Evolutionary conservation across 306 rosid species (phyloP).

Genomic region (Trifolium subterraneum): DNA sequence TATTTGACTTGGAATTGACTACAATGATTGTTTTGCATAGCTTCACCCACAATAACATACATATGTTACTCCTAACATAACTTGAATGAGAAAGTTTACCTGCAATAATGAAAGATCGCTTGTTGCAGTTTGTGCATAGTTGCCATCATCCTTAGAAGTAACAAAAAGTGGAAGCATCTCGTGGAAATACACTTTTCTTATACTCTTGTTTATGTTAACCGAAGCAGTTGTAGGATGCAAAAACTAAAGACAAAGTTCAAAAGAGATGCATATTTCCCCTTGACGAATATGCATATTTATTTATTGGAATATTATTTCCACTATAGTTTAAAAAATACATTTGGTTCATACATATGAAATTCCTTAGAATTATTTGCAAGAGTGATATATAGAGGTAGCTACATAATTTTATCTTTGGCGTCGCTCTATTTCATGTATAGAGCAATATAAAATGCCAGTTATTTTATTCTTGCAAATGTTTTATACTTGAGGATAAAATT

Average conservation of each 20-base stretch:
- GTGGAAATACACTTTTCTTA: conserved; percentile 65
- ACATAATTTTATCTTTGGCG: neutral
- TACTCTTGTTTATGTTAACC: conserved; percentile 65
- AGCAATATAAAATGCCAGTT: too few species aligned
- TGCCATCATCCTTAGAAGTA: conserved; percentile 72
- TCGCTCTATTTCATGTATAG: too few species aligned
- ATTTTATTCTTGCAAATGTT: too few species aligned
- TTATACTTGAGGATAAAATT: too few species aligned
- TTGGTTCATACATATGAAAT: neutral
- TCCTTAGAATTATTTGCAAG: too few species aligned
- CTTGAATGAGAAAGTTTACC: conserved; percentile 43
- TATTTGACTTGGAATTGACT: too few species aligned
- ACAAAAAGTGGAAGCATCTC: conserved; percentile 67
- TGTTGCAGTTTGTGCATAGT: conserved; percentile 83
- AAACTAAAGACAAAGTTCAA: conserved; percentile 49
- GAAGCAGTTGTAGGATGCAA: conserved; percentile 70
- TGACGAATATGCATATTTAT: too few species aligned
- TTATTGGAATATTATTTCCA: neutral
- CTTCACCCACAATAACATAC: too few species aligned
- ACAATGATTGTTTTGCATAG: too few species aligned
- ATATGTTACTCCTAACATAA: neutral
- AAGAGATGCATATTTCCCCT: neutral
- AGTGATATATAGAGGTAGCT: too few species aligned
- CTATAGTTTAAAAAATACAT: neutral
- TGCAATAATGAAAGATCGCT: conserved; percentile 81